Evolutionary conservation across 805 yeast species (phyloP), one percentile per base, ranked within the genome.

Genomic region (Starmerella vaccinii): DNA sequence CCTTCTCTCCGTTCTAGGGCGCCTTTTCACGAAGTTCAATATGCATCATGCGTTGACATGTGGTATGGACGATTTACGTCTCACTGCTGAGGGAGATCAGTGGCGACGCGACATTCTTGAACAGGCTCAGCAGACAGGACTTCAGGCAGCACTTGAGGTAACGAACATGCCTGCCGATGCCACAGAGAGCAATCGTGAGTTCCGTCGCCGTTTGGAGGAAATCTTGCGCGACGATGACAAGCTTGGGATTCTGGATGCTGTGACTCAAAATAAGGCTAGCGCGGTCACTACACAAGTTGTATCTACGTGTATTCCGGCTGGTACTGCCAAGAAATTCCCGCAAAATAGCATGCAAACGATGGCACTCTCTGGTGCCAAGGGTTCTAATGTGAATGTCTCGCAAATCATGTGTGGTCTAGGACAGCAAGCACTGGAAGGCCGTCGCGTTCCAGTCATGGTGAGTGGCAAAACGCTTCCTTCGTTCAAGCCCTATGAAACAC

Each of bases 311-410:
- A 89, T 92, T 64, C 99, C 99, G 42, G 90, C 73, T 35, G 97
- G 97, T 64, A 86, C 97, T 2, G 84, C 86, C 84, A 92, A 92
- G 70, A 75, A 81, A 65, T 92, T 92, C 76, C 99, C 99, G 13
- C 76, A 82, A 70, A 92, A 92, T 70, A 80, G 95, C 34, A 92
- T 92, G 97, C 98, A 92, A 75, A 81, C 95, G 34, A 92, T 92
- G 99, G 97, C 98, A 2, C 73, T 92, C 42, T 90, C 97, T 40
- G 99, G 99, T 69, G 99, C 99, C 54, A 92, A 92, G 71, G 99
- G 99, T 65, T 92, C 98, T 24, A 86, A 85, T 61, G 99, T 92
- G 59, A 92, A 92, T 63, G 97, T 92, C 58, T 90, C 98, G 35
- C 99, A 92, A 73, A 94, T 92, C 71, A 94, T 94, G 98, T 92